Base-by-base conservation (phyloP, 768 basidiomycete species). In the Boletus vinaceobasis region DNA sequence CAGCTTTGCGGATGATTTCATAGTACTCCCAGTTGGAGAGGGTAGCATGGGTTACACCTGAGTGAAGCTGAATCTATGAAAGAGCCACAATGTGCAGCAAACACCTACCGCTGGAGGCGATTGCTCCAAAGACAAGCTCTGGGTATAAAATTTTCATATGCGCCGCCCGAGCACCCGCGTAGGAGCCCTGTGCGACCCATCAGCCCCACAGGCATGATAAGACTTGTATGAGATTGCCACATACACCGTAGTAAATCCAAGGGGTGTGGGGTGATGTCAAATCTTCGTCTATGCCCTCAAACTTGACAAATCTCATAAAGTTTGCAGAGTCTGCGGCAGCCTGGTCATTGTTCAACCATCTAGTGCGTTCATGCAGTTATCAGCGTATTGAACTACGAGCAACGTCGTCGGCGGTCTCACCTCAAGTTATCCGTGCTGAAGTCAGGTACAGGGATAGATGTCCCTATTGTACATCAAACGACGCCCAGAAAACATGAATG, bases 221-320 rank as follows among this genome's bases (percentile, higher is more conserved):
- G 36, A n/a, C 27, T 21, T 13, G 36, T 1, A 23, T 19, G 43
- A 49, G 55, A 26, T 48, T 23, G 57, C 62, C 17, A 56, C 83
- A 39, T 68, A 92, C 94, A 14, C 96, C 96, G 63, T 96, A 96
- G 68, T 96, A 93, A 52, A 93, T 92, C 91, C 91, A 93, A 9
- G 90, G 89, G 1, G 86, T 86, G 29, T 73, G 74, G 17, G 87
- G 82, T 11, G 90, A 80, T 17, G 86, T 87, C 59, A 92, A 63
- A 63, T 89, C 81, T 62, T 87, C 85, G 2, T 79, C 71, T 46
- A 94, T 82, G 1, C 84, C 88, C 7, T 77, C 71, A 61, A 95
- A 87, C 62, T 85, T 80, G 67, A 96, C 83, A 56, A 86, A 82
- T 7, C 79, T 75, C 82, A 97, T 93, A 66, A 99, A 97, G 71